These are phyloP conservation scores for Microbotryum silenes-acaulis DNA, from an alignment of 1,284 basidiomycete genomes.

Conservation along the genomic window DNA sequence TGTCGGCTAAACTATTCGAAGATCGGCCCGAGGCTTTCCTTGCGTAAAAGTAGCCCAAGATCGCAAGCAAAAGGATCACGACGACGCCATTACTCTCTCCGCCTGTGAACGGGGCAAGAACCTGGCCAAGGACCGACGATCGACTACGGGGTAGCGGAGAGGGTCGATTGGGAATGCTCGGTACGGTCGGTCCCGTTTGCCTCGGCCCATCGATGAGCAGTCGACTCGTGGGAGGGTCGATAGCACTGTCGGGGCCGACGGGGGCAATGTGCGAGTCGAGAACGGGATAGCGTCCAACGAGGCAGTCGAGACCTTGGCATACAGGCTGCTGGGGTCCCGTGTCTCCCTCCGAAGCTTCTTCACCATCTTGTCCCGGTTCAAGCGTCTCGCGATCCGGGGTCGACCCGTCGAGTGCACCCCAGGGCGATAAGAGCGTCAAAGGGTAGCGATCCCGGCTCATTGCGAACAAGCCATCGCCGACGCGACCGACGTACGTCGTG, in stretches of 20 bases:
- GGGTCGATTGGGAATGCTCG: slow-evolving; percentile 16
- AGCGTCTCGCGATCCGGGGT: not conserved
- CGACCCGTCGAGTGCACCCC: not conserved
- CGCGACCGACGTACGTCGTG: slow-evolving; percentile 58
- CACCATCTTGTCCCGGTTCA: slow-evolving; percentile 1
- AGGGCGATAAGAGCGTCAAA: slow-evolving; percentile 56
- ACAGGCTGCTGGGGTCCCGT: not conserved
- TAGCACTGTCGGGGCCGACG: slow-evolving; percentile 6
- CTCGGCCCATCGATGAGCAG: slow-evolving; percentile 19
- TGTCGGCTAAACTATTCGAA: not conserved
- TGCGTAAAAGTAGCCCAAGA: slow-evolving; percentile 4
- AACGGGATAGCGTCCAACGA: slow-evolving; percentile 22
- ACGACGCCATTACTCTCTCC: not conserved
- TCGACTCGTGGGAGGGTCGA: slow-evolving; percentile 12
- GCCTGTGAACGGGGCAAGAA: not conserved
- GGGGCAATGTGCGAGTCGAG: slow-evolving; percentile 2
- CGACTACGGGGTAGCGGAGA: slow-evolving; percentile 13
- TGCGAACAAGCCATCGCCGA: slow-evolving; percentile 63
- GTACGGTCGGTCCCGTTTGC: slow-evolving; percentile 12
- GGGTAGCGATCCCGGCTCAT: slow-evolving; percentile 67
- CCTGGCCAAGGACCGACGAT: slow-evolving; percentile 5
- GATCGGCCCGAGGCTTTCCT: not conserved
- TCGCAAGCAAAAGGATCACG: not conserved
- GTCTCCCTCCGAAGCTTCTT: not conserved
- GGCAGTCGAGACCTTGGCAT: slow-evolving; percentile 16